phyloP scores from a whole-genome alignment of 2,329 filamentous ascomycete species.

The Leptoxyphium fumago region DNA sequence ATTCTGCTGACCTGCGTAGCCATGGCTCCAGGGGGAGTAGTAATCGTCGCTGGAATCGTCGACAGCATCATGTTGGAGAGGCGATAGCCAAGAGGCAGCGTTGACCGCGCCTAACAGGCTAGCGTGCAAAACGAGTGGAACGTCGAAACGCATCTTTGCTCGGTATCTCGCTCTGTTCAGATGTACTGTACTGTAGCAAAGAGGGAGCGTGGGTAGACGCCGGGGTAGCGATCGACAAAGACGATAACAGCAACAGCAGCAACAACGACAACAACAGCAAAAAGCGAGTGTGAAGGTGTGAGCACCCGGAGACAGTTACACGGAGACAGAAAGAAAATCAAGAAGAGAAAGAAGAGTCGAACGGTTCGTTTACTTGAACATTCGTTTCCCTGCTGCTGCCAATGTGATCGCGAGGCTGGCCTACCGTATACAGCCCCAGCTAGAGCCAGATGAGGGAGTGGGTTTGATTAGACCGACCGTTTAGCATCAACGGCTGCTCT shows the following conservation, averaged over 20 bases:
- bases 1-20: too few species aligned
- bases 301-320: background rate
- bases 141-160: slow-evolving; percentile 8
- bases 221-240: slow-evolving; percentile 5
- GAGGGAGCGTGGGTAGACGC: slow-evolving; percentile 3
- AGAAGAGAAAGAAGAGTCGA: background rate
- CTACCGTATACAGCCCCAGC: too few species aligned
- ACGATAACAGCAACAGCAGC: slow-evolving; percentile 1
- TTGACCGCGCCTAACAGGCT: slow-evolving; percentile 7
- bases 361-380: background rate
- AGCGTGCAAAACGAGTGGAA: slow-evolving; percentile 9
- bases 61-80: too few species aligned
- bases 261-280: slow-evolving; percentile 1
- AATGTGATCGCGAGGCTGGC: too few species aligned
- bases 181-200: slow-evolving; percentile 3
- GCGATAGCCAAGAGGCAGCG: slow-evolving; percentile 9
- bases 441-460: too few species aligned
- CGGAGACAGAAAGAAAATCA: slow-evolving; percentile 2
- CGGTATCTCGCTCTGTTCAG: slow-evolving; percentile 2
- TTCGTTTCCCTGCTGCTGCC: too few species aligned
- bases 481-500: too few species aligned
- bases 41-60: too few species aligned
- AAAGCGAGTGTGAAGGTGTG: slow-evolving; percentile 1
- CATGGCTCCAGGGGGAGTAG: too few species aligned
- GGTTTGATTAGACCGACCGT: too few species aligned